A percentile compares a stretch with the other conserved stretches of the same genome.
These are phyloP conservation scores for Colletotrichum shisoi DNA, from an alignment of 2,329 filamentous ascomycete species.

Conservation along the genomic window DNA sequence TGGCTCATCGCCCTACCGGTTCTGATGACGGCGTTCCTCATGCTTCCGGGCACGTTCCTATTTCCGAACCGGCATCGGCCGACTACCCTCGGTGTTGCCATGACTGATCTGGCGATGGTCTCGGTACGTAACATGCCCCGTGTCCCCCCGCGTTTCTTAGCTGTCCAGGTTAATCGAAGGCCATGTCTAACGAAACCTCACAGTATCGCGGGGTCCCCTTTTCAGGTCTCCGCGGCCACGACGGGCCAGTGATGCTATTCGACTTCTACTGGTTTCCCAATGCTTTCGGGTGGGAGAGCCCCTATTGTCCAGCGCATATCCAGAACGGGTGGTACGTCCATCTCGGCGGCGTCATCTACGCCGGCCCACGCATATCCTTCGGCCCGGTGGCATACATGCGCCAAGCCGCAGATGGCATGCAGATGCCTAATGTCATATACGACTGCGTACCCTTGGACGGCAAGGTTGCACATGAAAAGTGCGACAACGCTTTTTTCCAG, in stretches of 20 bases:
- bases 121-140: not conserved
- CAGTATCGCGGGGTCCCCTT: not conserved
- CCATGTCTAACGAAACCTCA: not conserved
- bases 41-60: not conserved
- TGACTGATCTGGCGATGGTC: constrained; percentile 10
- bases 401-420: not conserved
- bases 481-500: not conserved
- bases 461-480: not conserved
- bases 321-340: not conserved
- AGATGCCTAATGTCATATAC: not conserved
- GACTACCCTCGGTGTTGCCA: not conserved
- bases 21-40: not conserved
- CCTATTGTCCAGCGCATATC: not conserved
- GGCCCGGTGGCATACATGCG: not conserved
- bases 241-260: not conserved
- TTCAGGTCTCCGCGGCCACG: not conserved
- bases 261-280: not conserved
- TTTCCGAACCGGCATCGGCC: not conserved
- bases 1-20: not conserved
- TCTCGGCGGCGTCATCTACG: not conserved
- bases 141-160: too few relatives aligned
- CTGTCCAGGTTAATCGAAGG: too few relatives aligned
- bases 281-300: not conserved
- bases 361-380: not conserved
- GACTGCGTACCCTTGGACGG: not conserved